Conservation (phyloP, 306 rosid genomes). For the Cicer cuneatum region DNA sequence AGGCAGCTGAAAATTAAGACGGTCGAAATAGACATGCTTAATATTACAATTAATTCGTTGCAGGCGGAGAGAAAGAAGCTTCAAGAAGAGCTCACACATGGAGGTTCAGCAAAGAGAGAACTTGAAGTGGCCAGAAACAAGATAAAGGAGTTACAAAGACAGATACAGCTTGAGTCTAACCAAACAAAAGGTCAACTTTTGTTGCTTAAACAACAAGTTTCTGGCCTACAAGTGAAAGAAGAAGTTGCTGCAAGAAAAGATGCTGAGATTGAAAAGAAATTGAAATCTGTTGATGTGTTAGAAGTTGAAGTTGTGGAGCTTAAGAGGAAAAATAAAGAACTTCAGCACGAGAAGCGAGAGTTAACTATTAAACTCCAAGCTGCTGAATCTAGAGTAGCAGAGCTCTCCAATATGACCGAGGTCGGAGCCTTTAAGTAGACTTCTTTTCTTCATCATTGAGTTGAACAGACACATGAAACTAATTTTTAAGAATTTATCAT, state of each 20-base stretch:
- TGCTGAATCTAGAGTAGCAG: conserved; percentile 63
- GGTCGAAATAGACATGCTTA: conserved; percentile 76
- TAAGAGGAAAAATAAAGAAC: conserved; percentile 83
- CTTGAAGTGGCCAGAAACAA: conserved; percentile 80
- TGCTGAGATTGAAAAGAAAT: conserved; percentile 69
- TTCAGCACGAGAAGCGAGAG: conserved; percentile 87
- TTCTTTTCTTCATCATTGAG: conserved; percentile 32
- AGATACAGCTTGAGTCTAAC: conserved; percentile 85
- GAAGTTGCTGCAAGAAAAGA: conserved; percentile 80
- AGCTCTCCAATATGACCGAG: conserved; percentile 84
- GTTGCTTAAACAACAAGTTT: conserved; percentile 93
- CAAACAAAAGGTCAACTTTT: conserved; percentile 86
- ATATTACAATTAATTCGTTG: conserved; percentile 76
- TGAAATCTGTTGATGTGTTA: conserved; percentile 71
- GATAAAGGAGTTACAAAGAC: conserved; percentile 91
- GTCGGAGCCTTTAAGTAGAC: conserved; percentile 47
- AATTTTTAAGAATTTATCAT: conserved; percentile 3
- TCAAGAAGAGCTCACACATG: conserved; percentile 70
- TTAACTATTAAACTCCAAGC: conserved; percentile 69
- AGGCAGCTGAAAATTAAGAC: conserved; percentile 80
- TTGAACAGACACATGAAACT: conserved; percentile 9
- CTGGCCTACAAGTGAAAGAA: conserved; percentile 77
- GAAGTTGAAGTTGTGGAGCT: conserved; percentile 82
- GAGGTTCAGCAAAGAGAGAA: conserved; percentile 69
- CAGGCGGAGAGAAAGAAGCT: conserved; percentile 90